These are phyloP conservation scores for Cordyceps farinosa DNA, from an alignment of 2,329 filamentous ascomycete genomes.

Conservation along the genomic window DNA sequence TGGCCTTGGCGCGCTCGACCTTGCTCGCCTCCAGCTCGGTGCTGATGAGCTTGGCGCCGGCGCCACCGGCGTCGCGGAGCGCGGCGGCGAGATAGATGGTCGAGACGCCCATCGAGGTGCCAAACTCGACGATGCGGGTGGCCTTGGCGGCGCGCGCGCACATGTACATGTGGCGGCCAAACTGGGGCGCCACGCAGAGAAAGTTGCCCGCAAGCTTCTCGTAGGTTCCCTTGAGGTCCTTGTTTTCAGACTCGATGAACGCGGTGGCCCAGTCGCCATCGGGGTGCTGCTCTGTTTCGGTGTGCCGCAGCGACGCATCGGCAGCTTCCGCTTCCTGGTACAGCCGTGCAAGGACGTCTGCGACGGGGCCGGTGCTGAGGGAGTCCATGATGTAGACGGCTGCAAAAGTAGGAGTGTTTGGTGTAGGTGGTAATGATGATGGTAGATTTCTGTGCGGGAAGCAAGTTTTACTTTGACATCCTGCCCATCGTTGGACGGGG, in stretches of 20 bases:
- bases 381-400: neutral
- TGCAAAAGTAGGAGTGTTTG: neutral
- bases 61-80: neutral
- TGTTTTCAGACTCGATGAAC: neutral
- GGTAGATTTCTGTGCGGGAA: no score
- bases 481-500: neutral
- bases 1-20: neutral
- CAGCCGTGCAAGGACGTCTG: neutral
- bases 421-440: neutral
- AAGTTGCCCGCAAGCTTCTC: neutral
- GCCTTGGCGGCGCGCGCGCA: neutral
- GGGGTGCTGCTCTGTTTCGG: neutral
- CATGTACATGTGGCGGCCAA: constrained; percentile 1
- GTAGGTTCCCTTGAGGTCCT: neutral
- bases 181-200: constrained; percentile 2
- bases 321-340: neutral
- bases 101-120: neutral
- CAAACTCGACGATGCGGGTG: neutral
- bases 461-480: no score
- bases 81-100: neutral
- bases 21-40: constrained; percentile 2
- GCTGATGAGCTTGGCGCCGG: neutral
- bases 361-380: neutral
- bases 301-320: neutral
- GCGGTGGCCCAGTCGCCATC: neutral